phyloP scores from a whole-genome alignment of 2,329 filamentous ascomycete species.

The Penicillium decumbens region DNA sequence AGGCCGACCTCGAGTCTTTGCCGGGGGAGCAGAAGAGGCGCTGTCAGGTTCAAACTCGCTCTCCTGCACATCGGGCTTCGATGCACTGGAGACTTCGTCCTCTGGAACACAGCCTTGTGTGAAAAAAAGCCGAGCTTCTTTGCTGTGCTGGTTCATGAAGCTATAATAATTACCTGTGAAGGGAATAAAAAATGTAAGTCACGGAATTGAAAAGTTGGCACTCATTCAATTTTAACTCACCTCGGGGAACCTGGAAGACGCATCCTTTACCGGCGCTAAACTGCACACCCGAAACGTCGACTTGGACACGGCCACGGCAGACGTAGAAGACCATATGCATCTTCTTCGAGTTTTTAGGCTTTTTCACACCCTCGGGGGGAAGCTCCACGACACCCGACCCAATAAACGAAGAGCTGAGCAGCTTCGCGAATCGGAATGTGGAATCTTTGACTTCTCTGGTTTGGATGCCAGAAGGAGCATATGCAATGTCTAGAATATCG shows the following conservation, averaged over 20 bases:
- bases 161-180: slow-evolving; percentile 81
- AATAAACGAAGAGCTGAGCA: slow-evolving; percentile 77
- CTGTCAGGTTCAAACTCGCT: slow-evolving; percentile 17
- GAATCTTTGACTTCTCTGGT: slow-evolving; percentile 58
- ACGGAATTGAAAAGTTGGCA: neutral
- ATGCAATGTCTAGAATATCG: slow-evolving; percentile 52
- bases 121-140: slow-evolving; percentile 79
- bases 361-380: slow-evolving; percentile 75
- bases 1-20: slow-evolving; percentile 25
- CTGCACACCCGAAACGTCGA: slow-evolving; percentile 54
- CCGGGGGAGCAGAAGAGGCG: slow-evolving; percentile 6
- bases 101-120: slow-evolving; percentile 71
- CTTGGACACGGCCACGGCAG: slow-evolving; percentile 72
- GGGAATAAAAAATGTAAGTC: neutral
- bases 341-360: slow-evolving; percentile 83
- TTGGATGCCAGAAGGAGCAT: slow-evolving; percentile 54
- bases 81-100: slow-evolving; percentile 25
- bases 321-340: slow-evolving; percentile 99
- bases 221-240: slow-evolving; percentile 51
- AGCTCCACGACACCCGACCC: slow-evolving; percentile 87
- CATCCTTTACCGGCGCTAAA: slow-evolving; percentile 86
- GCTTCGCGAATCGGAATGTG: slow-evolving; percentile 83
- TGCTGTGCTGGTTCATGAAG: slow-evolving; percentile 73
- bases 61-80: slow-evolving; percentile 22
- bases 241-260: slow-evolving; percentile 90